Evolutionary conservation across 1,284 basidiomycete genomes (phyloP).

Genomic region (Fomitopsis pinicola): DNA sequence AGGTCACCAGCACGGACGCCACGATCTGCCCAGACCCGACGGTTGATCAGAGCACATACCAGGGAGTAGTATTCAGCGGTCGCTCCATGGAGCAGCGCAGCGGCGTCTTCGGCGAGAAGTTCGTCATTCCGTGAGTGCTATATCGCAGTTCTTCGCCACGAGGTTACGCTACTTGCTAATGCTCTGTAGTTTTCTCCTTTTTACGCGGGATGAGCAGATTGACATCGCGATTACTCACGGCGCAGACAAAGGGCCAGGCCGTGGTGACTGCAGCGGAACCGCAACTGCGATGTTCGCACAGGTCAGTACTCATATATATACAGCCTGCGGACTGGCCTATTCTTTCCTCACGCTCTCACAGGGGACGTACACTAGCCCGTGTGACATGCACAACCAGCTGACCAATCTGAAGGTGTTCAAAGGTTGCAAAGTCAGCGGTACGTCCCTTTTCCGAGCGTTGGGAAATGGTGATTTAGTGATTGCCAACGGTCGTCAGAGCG

Average conservation of each 20-base stretch:
- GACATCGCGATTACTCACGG: neutral
- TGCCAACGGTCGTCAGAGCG: too few relatives aligned
- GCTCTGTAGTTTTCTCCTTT: neutral
- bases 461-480: too few relatives aligned
- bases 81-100: neutral
- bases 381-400: too few relatives aligned
- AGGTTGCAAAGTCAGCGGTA: too few relatives aligned
- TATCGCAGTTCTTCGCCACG: neutral
- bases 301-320: neutral
- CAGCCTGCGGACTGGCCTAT: too few relatives aligned
- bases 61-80: neutral
- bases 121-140: neutral
- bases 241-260: neutral
- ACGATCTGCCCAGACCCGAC: neutral
- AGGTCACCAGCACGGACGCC: neutral
- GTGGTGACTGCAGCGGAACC: neutral
- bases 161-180: neutral
- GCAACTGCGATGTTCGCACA: neutral
- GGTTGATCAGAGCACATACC: neutral
- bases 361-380: too few relatives aligned
- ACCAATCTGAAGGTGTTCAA: too few relatives aligned
- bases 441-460: too few relatives aligned
- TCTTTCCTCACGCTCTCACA: too few relatives aligned
- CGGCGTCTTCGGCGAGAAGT: neutral
- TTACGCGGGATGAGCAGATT: neutral